Evolutionary conservation across 768 basidiomycete genomes (phyloP).

Genomic region (Boletus fagicola): DNA sequence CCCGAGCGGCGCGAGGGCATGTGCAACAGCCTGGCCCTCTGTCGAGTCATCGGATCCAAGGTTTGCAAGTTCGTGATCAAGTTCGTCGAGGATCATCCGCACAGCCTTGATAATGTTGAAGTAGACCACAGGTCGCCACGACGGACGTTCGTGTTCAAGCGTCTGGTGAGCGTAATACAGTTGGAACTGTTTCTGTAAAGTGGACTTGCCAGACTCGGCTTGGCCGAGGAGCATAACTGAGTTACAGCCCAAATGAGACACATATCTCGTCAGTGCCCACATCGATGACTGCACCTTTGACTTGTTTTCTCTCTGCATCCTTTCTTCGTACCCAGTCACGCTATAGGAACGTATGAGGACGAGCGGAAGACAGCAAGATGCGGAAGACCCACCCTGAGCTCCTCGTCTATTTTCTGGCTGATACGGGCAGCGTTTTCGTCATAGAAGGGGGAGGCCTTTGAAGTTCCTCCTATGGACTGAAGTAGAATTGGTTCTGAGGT

Average conservation of each 20-base stretch:
- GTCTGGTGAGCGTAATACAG: constrained; percentile 71
- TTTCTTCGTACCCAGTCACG: constrained; percentile 48
- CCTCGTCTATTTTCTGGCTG: constrained; percentile 56
- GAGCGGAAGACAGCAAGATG: background rate
- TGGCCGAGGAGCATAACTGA: constrained; percentile 76
- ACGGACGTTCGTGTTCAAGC: constrained; percentile 67
- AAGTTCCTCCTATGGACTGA: constrained; percentile 31
- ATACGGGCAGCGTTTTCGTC: constrained; percentile 45
- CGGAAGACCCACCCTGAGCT: constrained; percentile 43
- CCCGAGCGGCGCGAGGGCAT: constrained; percentile 33
- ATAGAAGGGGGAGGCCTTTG: constrained; percentile 35
- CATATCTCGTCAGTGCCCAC: background rate
- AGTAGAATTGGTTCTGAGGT: constrained; percentile 32
- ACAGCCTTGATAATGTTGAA: constrained; percentile 82
- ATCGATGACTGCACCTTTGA: constrained; percentile 46
- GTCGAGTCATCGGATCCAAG: constrained; percentile 26
- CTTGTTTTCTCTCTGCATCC: constrained; percentile 45
- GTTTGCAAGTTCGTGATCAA: constrained; percentile 55
- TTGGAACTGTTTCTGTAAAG: constrained; percentile 83
- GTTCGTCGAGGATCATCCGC: constrained; percentile 68
- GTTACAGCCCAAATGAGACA: constrained; percentile 6
- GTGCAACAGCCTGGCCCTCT: constrained; percentile 33
- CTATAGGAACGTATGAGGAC: constrained; percentile 31
- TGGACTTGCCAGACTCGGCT: constrained; percentile 81
- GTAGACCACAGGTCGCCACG: constrained; percentile 79